Evolutionary conservation across 805 yeast genomes (phyloP).

Genomic region (Yarrowia yakushimensis): DNA sequence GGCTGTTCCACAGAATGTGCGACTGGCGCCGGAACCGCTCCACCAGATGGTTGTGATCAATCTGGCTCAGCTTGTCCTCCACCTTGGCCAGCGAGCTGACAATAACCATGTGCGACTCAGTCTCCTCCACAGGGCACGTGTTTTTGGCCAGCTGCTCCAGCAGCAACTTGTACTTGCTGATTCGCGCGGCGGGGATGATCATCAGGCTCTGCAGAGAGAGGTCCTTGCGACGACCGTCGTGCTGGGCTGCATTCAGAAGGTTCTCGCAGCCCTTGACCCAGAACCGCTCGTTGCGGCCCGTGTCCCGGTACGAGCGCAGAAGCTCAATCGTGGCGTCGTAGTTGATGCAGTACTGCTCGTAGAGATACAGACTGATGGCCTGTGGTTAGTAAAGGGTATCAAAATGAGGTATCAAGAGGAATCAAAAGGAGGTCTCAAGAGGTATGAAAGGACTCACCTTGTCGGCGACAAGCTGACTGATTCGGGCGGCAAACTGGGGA

Average conservation of each 20-base stretch:
- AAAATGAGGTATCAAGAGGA: conserved; percentile 5
- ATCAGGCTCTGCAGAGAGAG: conserved; percentile 5
- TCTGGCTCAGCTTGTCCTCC: conserved; percentile 7
- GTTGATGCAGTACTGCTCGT: conserved; percentile 24
- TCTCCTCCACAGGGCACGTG: conserved; percentile 8
- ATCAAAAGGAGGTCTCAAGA: not conserved
- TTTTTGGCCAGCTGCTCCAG: conserved; percentile 17
- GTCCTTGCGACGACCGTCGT: not conserved
- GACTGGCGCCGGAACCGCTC: conserved; percentile 11
- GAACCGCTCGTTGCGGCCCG: not conserved
- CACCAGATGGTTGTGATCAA: conserved; percentile 7
- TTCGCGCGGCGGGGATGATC: conserved; percentile 4
- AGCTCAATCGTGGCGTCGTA: conserved; percentile 16
- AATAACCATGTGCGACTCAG: not conserved
- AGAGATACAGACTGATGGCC: conserved; percentile 12
- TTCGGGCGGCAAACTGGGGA: conserved; percentile 16
- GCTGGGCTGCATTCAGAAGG: not conserved
- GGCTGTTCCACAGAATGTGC: conserved; percentile 11
- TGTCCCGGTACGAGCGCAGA: not conserved
- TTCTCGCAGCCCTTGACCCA: conserved; percentile 25
- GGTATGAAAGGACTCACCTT: conserved; percentile 3
- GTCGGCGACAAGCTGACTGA: conserved; percentile 23
- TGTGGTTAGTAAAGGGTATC: conserved; percentile 12
- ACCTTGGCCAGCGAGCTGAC: conserved; percentile 6
- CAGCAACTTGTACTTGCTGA: conserved; percentile 21